phyloP scores from a whole-genome alignment of 140 eudicot species.

The Ambrosia hybrid region DNA sequence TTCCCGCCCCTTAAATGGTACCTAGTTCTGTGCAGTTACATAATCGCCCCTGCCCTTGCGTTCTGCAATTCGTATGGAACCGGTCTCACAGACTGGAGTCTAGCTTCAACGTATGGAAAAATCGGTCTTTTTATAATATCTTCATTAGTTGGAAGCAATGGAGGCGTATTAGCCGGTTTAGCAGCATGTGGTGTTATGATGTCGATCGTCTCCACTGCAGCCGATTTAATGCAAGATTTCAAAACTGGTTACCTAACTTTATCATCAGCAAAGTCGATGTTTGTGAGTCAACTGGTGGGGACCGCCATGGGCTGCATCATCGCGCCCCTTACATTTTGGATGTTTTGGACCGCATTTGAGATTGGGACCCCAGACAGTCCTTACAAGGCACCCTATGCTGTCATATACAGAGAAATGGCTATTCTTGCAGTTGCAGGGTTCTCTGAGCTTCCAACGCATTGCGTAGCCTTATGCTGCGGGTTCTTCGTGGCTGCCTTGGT shows the following conservation, averaged over 20 bases:
- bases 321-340: constrained; percentile 88
- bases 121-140: constrained; percentile 80
- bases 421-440: constrained; percentile 85
- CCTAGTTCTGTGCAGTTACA: constrained; percentile 63
- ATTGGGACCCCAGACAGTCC: constrained; percentile 83
- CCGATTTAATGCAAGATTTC: constrained; percentile 92
- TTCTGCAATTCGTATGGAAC: constrained; percentile 94
- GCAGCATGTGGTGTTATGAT: constrained; percentile 88
- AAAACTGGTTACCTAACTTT: constrained; percentile 85
- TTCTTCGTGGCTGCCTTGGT: constrained; percentile 67
- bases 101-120: constrained; percentile 82
- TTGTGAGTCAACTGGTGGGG: constrained; percentile 80
- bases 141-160: constrained; percentile 66
- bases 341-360: constrained; percentile 83
- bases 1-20: constrained; percentile 92
- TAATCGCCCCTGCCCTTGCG: constrained; percentile 81
- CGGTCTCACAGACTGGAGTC: constrained; percentile 93
- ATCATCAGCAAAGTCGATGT: constrained; percentile 85
- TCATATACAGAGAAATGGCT: constrained; percentile 89
- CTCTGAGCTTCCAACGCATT: constrained; percentile 78
- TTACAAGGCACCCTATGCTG: constrained; percentile 92
- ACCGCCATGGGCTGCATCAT: constrained; percentile 90
- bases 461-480: constrained; percentile 65
- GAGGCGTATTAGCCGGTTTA: constrained; percentile 84
- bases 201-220: constrained; percentile 85